A percentile compares a stretch with the other conserved stretches of the same genome.
phyloP scores from a whole-genome alignment of 192 early-diverging fungal genomes.

The Backusella mclennaniae region DNA sequence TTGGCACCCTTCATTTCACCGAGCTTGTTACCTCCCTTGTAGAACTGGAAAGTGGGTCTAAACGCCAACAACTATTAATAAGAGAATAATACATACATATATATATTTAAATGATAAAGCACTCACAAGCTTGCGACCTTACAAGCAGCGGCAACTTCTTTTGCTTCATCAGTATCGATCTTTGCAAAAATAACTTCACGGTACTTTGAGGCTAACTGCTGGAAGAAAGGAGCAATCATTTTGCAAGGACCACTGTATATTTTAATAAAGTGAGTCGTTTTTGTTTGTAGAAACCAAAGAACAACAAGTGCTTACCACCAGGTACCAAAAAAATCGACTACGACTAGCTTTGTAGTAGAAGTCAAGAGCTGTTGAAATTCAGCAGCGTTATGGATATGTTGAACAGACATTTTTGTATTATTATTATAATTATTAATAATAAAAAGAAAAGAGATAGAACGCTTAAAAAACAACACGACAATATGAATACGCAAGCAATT shows the following conservation, averaged over 20 bases:
- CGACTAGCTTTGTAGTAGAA: slow-evolving; percentile 36
- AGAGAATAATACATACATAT: not conserved
- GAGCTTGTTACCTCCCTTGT: slow-evolving; percentile 70
- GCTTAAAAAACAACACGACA: not conserved
- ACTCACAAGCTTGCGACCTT: slow-evolving; percentile 47
- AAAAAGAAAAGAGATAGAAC: not conserved
- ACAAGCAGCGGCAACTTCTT: slow-evolving; percentile 34
- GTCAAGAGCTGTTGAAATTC: slow-evolving; percentile 29
- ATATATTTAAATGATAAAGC: not conserved
- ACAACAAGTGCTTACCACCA: slow-evolving; percentile 22
- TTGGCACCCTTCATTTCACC: slow-evolving; percentile 83
- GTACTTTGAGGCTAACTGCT: slow-evolving; percentile 46
- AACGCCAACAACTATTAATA: not conserved
- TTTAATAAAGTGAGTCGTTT: not conserved
- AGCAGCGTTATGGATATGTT: slow-evolving; percentile 38
- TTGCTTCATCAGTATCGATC: slow-evolving; percentile 28
- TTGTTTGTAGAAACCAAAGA: not conserved
- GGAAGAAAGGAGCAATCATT: slow-evolving; percentile 51
- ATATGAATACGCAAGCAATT: not conserved
- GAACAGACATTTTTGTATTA: slow-evolving; percentile 8
- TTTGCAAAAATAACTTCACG: slow-evolving; percentile 52
- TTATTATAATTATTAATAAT: too few relatives aligned
- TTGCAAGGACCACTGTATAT: slow-evolving; percentile 49
- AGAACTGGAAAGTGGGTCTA: slow-evolving; percentile 90
- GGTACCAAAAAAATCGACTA: slow-evolving; percentile 55